phyloP scores from a whole-genome alignment of 2,329 filamentous ascomycete species.

The Cryphonectria carpinicola region DNA sequence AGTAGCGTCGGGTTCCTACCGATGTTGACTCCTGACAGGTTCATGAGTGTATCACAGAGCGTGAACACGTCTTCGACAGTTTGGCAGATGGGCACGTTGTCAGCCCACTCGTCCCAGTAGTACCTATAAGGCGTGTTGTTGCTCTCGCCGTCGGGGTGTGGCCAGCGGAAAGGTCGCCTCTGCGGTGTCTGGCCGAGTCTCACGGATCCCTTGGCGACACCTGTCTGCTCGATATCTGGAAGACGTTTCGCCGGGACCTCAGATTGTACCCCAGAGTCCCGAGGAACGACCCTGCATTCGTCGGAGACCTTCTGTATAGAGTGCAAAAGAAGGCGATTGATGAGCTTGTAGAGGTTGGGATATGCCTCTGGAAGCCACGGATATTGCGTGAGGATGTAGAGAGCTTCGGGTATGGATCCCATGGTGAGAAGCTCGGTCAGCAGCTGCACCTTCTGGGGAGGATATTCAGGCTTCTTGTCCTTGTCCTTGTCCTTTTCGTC shows the following conservation, averaged over 20 bases:
- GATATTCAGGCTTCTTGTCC: constrained; percentile 49
- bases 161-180: constrained; percentile 79
- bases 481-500: constrained; percentile 12
- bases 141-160: constrained; percentile 78
- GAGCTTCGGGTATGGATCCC: constrained; percentile 87
- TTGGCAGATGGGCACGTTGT: constrained; percentile 91
- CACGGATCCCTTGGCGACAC: constrained; percentile 70
- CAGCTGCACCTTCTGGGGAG: constrained; percentile 76
- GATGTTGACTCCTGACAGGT: constrained; percentile 85
- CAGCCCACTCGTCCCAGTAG: constrained; percentile 97
- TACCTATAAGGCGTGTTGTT: constrained; percentile 85
- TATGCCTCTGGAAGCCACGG: constrained; percentile 90
- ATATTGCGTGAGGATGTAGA: constrained; percentile 86
- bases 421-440: constrained; percentile 86
- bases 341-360: constrained; percentile 75
- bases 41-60: constrained; percentile 81
- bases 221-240: constrained; percentile 63
- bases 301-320: constrained; percentile 75
- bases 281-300: constrained; percentile 41
- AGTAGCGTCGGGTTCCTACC: constrained; percentile 80
- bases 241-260: constrained; percentile 45
- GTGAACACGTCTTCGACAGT: constrained; percentile 88
- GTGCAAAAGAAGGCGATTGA: constrained; percentile 85
- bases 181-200: constrained; percentile 61
- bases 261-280: constrained; percentile 1